Base-by-base conservation (phyloP, 2,329 filamentous ascomycete genomes). In the Aureobasidium melanogenum region DNA sequence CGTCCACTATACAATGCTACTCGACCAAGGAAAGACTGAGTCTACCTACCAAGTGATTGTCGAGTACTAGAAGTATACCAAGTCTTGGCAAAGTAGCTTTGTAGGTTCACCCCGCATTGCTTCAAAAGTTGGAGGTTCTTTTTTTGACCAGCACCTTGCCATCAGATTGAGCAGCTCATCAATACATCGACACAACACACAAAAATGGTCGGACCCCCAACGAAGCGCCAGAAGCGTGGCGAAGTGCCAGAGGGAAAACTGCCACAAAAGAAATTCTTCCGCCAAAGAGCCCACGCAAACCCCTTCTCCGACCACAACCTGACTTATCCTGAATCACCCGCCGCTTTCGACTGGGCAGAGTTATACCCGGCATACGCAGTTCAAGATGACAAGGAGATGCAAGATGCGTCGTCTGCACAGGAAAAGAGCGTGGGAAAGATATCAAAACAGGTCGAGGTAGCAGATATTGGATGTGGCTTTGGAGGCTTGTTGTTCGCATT, bases 391-490 rank as follows among this genome's bases (percentile, higher is more conserved):
- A 63, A 63, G 15, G 63, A 66, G 43, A 55, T 60, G 32, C 51
- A 51, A 39, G 64, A 67, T 22, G 48, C 32, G n/a, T 34, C 12
- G 34, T 62, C n/a, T 43, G 51, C 8, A 12, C 55, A 58, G 61
- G 66, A 19, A 55, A 65, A 60, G 63, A 63, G 30, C 55, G 55
- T 61, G 63, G 72, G 73, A 68, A 71, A 67, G 38, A 74, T 88
- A 64, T 79, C 77, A 36, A 87, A 88, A 72, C 81, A 90, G 63
- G 87, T 99, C 50, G 91, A 97, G 72, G 85, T 99, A 48, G 91
- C 93, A 66, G 94, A 99, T 76, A 97, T 99, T 71, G 94, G 94
- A 28, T 99, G 94, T 73, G 94, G 94, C 5, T 99, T 96, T 73
- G 94, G 94, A 50, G 94, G 94, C 7, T 79, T 99, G 61, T 81